Percentiles rank a stretch among this genome's conserved stretches.
Evolutionary conservation across 441 rosid genomes (phyloP).

Genomic region (Brassica balearica): DNA sequence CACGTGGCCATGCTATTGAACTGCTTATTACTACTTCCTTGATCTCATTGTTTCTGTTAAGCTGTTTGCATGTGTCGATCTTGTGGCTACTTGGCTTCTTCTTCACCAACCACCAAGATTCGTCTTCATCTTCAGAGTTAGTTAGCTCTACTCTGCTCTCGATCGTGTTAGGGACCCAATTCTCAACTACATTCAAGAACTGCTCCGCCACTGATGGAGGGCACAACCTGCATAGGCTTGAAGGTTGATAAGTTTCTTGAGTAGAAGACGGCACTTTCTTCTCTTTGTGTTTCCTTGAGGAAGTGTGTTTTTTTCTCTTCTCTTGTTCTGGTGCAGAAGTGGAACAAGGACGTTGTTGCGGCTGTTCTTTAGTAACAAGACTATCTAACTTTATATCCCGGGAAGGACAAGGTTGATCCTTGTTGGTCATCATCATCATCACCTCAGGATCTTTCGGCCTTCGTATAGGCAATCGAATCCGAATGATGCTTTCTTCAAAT

Average conservation of each 20-base stretch:
- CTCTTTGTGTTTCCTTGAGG: conserved; percentile 39
- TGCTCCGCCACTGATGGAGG: conserved; percentile 47
- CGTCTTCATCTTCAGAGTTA: conserved; percentile 46
- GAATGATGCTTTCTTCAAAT: conserved; percentile 72
- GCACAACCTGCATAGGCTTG: conserved; percentile 46
- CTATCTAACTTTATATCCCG: conserved; percentile 39
- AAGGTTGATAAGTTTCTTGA: conserved; percentile 24
- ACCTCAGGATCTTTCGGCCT: conserved; percentile 66
- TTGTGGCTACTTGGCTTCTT: conserved; percentile 34
- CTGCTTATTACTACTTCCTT: conserved; percentile 36
- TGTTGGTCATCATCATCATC: conserved; percentile 38
- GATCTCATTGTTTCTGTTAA: conserved; percentile 22
- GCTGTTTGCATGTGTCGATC: conserved; percentile 31
- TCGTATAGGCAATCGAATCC: conserved; percentile 70
- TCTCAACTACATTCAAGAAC: conserved; percentile 56
- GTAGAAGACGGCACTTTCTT: conserved; percentile 23
- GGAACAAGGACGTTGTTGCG: conserved; percentile 47
- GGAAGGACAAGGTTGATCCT: conserved; percentile 53
- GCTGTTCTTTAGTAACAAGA: conserved; percentile 38
- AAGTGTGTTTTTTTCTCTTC: conserved; percentile 18
- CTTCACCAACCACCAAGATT: conserved; percentile 48
- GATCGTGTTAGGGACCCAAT: conserved; percentile 55
- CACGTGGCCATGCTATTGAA: conserved; percentile 49
- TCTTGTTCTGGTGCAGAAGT: conserved; percentile 43
- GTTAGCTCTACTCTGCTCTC: conserved; percentile 30